phyloP scores from a whole-genome alignment of 2,329 filamentous ascomycete species.

The Bipolaris zeicola region DNA sequence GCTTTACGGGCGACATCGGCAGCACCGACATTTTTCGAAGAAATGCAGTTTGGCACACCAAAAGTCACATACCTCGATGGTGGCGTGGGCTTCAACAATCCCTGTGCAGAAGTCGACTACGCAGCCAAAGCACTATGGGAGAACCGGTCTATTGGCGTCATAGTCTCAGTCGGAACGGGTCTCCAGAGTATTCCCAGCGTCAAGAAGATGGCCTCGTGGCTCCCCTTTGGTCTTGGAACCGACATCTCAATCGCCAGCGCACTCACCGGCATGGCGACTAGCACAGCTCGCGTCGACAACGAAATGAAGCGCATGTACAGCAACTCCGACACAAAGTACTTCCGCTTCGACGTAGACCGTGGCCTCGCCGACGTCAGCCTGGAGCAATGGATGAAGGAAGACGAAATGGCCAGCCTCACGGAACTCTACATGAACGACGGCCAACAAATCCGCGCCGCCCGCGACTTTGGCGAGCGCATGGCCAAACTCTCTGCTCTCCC shows the following conservation, averaged over 20 bases:
- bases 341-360: conserved; percentile 49
- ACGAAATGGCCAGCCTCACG: conserved; percentile 48
- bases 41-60: conserved; percentile 56
- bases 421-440: conserved; percentile 49
- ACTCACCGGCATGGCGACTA: conserved; percentile 47
- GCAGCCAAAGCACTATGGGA: conserved; percentile 53
- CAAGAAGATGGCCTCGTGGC: conserved; percentile 45
- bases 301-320: conserved; percentile 51
- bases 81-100: conserved; percentile 58
- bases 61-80: conserved; percentile 58
- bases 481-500: conserved; percentile 46
- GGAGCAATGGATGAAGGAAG: conserved; percentile 51
- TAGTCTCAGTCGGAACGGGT: conserved; percentile 49
- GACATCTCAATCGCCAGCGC: conserved; percentile 47
- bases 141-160: conserved; percentile 45
- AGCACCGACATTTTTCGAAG: conserved; percentile 58
- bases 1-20: conserved; percentile 59
- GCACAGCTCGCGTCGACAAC: conserved; percentile 48
- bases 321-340: conserved; percentile 44
- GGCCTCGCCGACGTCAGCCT: conserved; percentile 47
- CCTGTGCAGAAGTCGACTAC: conserved; percentile 56
- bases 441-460: conserved; percentile 37
- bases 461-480: conserved; percentile 43
- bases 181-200: conserved; percentile 48
- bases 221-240: conserved; percentile 48